Evolutionary conservation across 768 basidiomycete species (phyloP).

Genomic region (Mycena venus): DNA sequence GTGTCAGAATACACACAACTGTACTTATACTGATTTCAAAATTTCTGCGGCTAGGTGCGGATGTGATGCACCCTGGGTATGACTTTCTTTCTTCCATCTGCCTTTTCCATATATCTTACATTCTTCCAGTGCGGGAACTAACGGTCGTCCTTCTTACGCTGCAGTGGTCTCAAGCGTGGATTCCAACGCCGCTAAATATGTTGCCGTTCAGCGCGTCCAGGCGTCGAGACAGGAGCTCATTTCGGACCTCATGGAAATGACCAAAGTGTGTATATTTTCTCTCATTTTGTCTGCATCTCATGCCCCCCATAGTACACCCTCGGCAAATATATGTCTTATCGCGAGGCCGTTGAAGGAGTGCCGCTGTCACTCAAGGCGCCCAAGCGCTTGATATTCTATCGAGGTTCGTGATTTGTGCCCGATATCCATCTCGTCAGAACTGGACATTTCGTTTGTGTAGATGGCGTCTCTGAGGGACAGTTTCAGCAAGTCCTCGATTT

Average conservation of each 20-base stretch:
- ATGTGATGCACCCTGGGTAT: slow-evolving; percentile 33
- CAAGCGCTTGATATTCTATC: slow-evolving; percentile 81
- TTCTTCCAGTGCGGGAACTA: slow-evolving; percentile 81
- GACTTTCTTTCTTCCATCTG: neutral
- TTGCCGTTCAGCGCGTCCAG: slow-evolving; percentile 70
- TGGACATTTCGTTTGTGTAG: slow-evolving; percentile 48
- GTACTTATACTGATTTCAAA: no score
- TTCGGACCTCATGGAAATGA: slow-evolving; percentile 78
- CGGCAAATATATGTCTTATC: slow-evolving; percentile 69
- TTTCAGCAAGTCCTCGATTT: slow-evolving; percentile 66
- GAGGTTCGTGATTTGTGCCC: slow-evolving; percentile 57
- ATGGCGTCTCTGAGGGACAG: slow-evolving; percentile 70
- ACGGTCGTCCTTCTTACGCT: slow-evolving; percentile 83
- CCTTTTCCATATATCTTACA: slow-evolving; percentile 52
- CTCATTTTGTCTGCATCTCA: slow-evolving; percentile 59
- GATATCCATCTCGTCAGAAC: slow-evolving; percentile 13
- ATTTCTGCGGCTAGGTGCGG: no score
- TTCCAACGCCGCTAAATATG: slow-evolving; percentile 79
- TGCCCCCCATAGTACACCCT: slow-evolving; percentile 68
- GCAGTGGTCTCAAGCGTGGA: slow-evolving; percentile 87
- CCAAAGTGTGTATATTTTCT: slow-evolving; percentile 56
- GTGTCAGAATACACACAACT: no score
- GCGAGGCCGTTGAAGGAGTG: slow-evolving; percentile 63
- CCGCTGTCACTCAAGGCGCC: slow-evolving; percentile 58
- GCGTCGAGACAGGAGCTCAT: slow-evolving; percentile 82